phyloP scores from a whole-genome alignment of 2,329 filamentous ascomycete genomes.

The Lecanosticta acicola region DNA sequence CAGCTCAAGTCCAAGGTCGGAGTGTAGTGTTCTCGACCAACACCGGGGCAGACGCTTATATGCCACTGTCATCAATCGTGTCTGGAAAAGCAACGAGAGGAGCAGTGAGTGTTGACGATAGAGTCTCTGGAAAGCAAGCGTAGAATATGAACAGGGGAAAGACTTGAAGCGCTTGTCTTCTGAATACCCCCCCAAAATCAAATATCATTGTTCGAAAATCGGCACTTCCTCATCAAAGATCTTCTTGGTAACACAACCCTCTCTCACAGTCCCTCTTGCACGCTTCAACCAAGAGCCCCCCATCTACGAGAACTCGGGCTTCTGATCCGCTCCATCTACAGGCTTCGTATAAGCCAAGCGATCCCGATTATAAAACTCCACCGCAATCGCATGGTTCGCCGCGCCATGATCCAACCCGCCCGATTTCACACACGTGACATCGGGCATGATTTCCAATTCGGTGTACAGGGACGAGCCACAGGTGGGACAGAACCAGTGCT shows the following conservation, averaged over 20 bases:
- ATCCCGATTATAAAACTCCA: constrained; percentile 52
- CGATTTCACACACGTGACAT: constrained; percentile 47
- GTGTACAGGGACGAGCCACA: constrained; percentile 51
- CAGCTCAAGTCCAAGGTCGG: constrained; percentile 62
- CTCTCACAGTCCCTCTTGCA: no score
- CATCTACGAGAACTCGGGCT: constrained; percentile 30
- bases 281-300: no score
- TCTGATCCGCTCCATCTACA: constrained; percentile 46
- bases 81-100: no score
- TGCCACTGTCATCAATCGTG: no score
- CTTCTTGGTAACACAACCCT: no score
- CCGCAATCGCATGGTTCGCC: constrained; percentile 40
- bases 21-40: constrained; percentile 13
- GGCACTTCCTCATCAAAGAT: no score
- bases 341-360: constrained; percentile 42
- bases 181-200: no score
- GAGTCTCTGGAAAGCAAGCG: no score
- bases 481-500: constrained; percentile 51
- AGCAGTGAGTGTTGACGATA: no score
- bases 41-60: background rate
- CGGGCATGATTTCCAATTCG: constrained; percentile 50
- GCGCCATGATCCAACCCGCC: constrained; percentile 48
- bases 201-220: no score
- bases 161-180: no score
- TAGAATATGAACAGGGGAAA: no score